These are phyloP conservation scores for Prasinococcaceae sp. DNA, from an alignment of 139 green algal genomes.

Conservation along the genomic window DNA sequence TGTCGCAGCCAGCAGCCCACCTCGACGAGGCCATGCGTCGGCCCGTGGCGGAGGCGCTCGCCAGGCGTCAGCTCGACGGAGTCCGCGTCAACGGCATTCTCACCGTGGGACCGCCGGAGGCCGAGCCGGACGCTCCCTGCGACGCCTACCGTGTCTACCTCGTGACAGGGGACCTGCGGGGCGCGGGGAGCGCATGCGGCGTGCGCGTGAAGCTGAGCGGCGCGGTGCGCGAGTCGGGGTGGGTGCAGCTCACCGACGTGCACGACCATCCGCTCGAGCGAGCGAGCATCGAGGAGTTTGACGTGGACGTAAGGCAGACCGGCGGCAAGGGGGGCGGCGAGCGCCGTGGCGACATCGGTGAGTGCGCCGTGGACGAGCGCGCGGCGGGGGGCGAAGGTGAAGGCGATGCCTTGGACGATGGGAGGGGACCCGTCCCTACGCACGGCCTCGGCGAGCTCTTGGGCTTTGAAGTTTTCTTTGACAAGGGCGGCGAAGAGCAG, in stretches of 20 bases:
- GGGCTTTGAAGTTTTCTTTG: too few relatives aligned
- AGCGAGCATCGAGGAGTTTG: conserved; percentile 33
- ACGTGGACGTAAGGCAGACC: conserved; percentile 26
- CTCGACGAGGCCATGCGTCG: too few relatives aligned
- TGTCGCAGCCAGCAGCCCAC: too few relatives aligned
- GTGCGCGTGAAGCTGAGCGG: conserved; percentile 40
- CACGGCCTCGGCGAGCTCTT: too few relatives aligned
- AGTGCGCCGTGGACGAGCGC: not conserved
- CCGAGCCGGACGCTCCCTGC: too few relatives aligned
- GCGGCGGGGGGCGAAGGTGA: not conserved
- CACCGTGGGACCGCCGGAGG: too few relatives aligned
- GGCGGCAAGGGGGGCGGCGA: conserved; percentile 35
- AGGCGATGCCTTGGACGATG: too few relatives aligned
- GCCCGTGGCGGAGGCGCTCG: too few relatives aligned
- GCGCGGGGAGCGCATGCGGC: conserved; percentile 43
- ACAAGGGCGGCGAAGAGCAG: too few relatives aligned
- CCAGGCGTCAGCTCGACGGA: too few relatives aligned
- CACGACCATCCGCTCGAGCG: conserved; percentile 39
- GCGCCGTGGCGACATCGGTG: conserved; percentile 8
- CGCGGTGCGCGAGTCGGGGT: conserved; percentile 24
- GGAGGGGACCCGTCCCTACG: too few relatives aligned
- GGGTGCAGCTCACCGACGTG: conserved; percentile 26
- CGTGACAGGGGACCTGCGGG: conserved; percentile 62
- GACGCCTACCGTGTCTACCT: conserved; percentile 28
- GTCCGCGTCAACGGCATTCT: too few relatives aligned